These are phyloP conservation scores for Wallacemonas sp. DNA, from an alignment of 208 protist species.

Conservation along the genomic window DNA sequence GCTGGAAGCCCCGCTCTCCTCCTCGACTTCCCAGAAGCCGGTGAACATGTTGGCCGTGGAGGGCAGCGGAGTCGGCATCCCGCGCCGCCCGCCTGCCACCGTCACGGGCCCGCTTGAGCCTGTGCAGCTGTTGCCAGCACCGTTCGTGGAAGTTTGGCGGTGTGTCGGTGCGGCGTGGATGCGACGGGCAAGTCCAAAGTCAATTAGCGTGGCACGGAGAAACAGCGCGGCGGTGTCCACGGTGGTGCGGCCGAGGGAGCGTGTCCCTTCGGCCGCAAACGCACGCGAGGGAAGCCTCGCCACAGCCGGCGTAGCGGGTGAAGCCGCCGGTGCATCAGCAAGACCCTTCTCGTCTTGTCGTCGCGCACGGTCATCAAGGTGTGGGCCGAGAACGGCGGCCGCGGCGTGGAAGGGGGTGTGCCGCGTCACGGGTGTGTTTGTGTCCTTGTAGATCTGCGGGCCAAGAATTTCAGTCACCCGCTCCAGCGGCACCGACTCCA, in stretches of 20 bases:
- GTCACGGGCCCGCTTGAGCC: not conserved
- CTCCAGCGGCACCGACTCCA: conserved; percentile 26
- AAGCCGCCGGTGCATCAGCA: no score
- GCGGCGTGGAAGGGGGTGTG: not conserved
- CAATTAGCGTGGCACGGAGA: conserved; percentile 73
- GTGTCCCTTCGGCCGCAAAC: not conserved
- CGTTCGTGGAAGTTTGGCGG: not conserved
- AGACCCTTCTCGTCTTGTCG: not conserved
- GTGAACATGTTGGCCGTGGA: conserved; percentile 70
- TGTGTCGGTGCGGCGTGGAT: conserved; percentile 23
- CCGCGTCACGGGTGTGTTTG: no score
- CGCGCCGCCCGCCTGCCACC: conserved; percentile 13
- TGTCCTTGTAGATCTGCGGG: conserved; percentile 23
- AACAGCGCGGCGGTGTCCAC: conserved; percentile 28
- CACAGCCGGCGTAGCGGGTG: not conserved
- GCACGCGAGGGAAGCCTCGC: not conserved
- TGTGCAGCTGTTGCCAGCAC: not conserved
- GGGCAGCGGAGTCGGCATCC: conserved; percentile 62
- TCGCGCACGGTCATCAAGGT: not conserved
- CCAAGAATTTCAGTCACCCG: conserved; percentile 51
- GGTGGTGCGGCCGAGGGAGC: not conserved
- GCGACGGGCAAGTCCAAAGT: conserved; percentile 75
- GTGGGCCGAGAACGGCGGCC: no score
- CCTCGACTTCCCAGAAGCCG: conserved; percentile 38
- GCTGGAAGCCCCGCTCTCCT: conserved; percentile 51